Base-by-base conservation (phyloP, 192 early-diverging fungal genomes). In the Mortierella claussenii region DNA sequence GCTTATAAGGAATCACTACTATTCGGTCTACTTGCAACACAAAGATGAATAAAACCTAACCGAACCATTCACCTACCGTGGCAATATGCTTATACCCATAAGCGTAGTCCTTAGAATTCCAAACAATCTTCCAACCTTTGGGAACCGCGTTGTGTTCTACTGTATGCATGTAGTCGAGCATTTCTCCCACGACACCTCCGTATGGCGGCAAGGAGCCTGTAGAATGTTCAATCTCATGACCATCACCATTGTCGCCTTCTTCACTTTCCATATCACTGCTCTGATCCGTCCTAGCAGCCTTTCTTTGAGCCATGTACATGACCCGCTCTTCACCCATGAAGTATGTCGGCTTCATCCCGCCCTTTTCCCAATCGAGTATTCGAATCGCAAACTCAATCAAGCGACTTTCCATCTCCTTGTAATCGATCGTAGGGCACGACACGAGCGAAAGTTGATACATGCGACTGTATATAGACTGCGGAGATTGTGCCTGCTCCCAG, bases 341-440 rank as follows among this genome's bases (percentile, higher is more conserved):
- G 30, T 74, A 74, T 4, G 4, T 47, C 2, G 48, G 51, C 15
- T 65, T 74, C 55, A 74, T 40, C 8, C 69, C 69, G 1, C 69
- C 69, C 31, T 74, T 54, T 28, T 76, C 73, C 73, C 73, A 76
- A 45, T 76, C 73, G 20, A 76, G 36, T 26, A 76, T 60, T 36
- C 73, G 73, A 27, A 76, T 76, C 15, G 73, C 73, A 50, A 76
- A 76, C 53, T 66, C 63, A 6, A 76, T 67, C 23, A 76, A 26
- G 4, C 45, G 33, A 1, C 30, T 27, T 15, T 76, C 73, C 1
- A 76, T 43, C 0, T 57, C 40, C 30, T 76, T 45, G 1, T 58
- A 30, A 28, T 67, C 36, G 15, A 67, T 43, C 1, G 28, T 48
- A 6, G 59, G 57, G 24, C 58, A 56, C 4, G 15, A n/a, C 0